These are phyloP conservation scores for Trametes coccinea DNA, from an alignment of 768 basidiomycete genomes.

Conservation along the genomic window DNA sequence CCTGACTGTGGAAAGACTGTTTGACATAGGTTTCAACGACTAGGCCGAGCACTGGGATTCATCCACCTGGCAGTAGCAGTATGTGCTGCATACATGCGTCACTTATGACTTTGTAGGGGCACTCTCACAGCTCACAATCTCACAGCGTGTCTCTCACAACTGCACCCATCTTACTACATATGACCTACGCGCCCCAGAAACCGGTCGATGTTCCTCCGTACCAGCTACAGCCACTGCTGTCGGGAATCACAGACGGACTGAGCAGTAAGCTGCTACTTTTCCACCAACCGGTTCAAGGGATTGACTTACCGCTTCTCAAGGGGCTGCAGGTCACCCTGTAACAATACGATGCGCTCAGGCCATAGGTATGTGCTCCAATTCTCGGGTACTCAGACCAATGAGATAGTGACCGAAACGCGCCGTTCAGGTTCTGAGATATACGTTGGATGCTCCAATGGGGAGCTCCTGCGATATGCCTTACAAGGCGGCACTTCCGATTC, in stretches of 20 bases:
- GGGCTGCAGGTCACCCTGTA: constrained; percentile 34
- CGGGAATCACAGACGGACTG: constrained; percentile 20
- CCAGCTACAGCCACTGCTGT: constrained; percentile 38
- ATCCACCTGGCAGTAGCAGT: no score
- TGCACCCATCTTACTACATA: background rate
- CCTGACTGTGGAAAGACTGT: no score
- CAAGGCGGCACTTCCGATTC: constrained; percentile 56
- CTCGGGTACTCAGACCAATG: background rate
- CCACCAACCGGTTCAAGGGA: no score
- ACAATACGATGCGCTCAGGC: constrained; percentile 35
- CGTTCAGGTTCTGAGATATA: constrained; percentile 78
- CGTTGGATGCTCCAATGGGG: constrained; percentile 82
- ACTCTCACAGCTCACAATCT: background rate
- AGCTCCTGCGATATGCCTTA: constrained; percentile 76
- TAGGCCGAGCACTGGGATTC: no score
- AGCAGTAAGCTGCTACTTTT: constrained; percentile 10
- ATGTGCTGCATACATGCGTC: no score
- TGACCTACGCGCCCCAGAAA: constrained; percentile 21
- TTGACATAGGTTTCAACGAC: no score
- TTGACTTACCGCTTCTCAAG: background rate
- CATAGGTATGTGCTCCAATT: constrained; percentile 22
- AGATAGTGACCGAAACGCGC: background rate
- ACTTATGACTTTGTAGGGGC: no score
- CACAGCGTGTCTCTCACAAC: background rate
- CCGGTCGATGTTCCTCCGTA: constrained; percentile 57